Base-by-base conservation (phyloP, 345 rosid genomes). In the Acer campestre region DNA sequence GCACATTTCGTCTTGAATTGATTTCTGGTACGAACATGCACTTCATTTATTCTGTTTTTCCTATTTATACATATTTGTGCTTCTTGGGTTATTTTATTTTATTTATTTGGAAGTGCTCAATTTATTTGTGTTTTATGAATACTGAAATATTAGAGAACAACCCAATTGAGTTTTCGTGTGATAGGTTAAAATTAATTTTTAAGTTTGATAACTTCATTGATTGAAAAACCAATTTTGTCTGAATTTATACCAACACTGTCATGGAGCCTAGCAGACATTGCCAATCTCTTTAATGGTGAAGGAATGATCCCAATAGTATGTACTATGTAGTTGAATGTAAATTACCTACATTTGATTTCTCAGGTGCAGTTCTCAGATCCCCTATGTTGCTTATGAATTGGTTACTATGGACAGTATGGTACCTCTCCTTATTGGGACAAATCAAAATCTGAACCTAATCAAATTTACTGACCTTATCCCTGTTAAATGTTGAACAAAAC, bases 1-100 rank as follows among this genome's bases (percentile, higher is more conserved):
- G 49, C 40, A 75, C 72, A 55, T 68, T 68, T 69, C 35, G 17
- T 13, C 31, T 59, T 68, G 51, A 59, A 48, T 46, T 69, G 79
- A 48, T 17, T 38, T 59, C 74, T 76, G 79, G 79, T 61, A 27
- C 22, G 74, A 59, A 29, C 42, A 0, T 69, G 12, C 35, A 20
- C 51, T 63, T 27, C 65, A 25, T 17, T 27, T 48, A 18, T 16
- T 25, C 1, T 74, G 10, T 63, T 74, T 62, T 46, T 20, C 9
- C 63, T 18, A 11, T 74, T 16, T 10, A 17, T 18, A 48, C 27
- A 22, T 63, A 42, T 16, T 29, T 62, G 12, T 63, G 70, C 25
- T 74, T 74, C 17, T n/a, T 48, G 77, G 77, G 25, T 48, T n/a
- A 3, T 64, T 63, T 62, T 18, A 38, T 73, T 23, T 48, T n/a